Evolutionary conservation across 106 monocot genomes (phyloP), one percentile per base, ranked within the genome.

Genomic region (Dendrobium catenatum): DNA sequence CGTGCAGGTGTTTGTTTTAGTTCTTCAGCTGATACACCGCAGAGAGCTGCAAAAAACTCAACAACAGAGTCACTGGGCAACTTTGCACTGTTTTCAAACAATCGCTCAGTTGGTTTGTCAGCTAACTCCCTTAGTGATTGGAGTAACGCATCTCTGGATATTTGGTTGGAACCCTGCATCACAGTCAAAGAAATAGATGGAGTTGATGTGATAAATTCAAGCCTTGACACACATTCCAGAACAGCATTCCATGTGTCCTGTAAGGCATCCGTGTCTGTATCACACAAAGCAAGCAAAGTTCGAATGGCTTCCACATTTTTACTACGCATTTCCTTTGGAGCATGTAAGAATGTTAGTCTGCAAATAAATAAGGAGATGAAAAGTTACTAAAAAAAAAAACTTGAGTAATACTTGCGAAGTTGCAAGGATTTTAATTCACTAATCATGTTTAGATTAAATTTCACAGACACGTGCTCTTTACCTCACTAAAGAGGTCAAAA

Each of bases 191-290:
- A 76, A 86, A 98, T 92, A 0, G 91, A 42, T 19, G 98, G 91
- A 41, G 78, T 92, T 54, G 98, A 92, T 61, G 90, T 90, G 73
- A 99, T 98, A 86, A 86, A 93, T 72, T 98, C 98, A 43, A 98
- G 91, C 78, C 98, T 93, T 33, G 98, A 98, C 81, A 98, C 91
- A 88, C 98, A 98, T 83, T 98, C 98, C n/a, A 98, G 84, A 1
- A 98, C 93, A 86, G 98, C 98, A 91, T 99, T 99, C 98, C 98
- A 99, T 42, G 98, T 99, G 78, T 99, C 98, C 78, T 99, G 98
- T 66, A 99, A 84, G 75, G 95, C 79, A 68, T 91, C 88, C 61
- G 87, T 91, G 58, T 93, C 93, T 47, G 82, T 84, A 68, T 91
- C 91, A 78, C 95, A 91, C 59, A 99, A 79, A 80, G 78, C 73